phyloP scores from a whole-genome alignment of 352 stramenopile species.

The Phytophthora brassicae region DNA sequence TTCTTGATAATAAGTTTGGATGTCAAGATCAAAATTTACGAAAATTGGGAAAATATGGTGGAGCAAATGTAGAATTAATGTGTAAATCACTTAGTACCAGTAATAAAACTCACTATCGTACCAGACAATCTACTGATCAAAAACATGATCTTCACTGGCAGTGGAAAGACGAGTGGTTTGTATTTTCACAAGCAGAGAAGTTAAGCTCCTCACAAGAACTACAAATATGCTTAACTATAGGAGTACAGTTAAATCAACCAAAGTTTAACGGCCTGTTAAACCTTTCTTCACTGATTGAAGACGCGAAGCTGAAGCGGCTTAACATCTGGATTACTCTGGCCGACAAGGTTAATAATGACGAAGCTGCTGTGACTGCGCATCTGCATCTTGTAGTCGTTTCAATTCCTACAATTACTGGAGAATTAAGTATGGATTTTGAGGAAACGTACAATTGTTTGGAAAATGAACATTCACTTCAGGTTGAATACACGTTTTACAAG shows the following conservation, averaged over 20 bases:
- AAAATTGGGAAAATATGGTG: slow-evolving; percentile 16
- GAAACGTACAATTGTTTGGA: slow-evolving; percentile 21
- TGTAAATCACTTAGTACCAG: neutral
- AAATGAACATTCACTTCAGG: slow-evolving; percentile 3
- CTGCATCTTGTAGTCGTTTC: slow-evolving; percentile 24
- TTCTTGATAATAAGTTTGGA: slow-evolving; percentile 2
- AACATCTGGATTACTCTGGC: slow-evolving; percentile 21
- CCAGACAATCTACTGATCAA: slow-evolving; percentile 15
- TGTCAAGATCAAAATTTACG: slow-evolving; percentile 7
- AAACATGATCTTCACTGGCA: slow-evolving; percentile 17
- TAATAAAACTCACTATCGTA: slow-evolving; percentile 5
- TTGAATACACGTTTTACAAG: slow-evolving; percentile 31
- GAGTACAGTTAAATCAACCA: slow-evolving; percentile 8
- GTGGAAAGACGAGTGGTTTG: slow-evolving; percentile 34
- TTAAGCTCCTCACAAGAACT: slow-evolving; percentile 4
- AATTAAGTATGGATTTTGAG: slow-evolving; percentile 21
- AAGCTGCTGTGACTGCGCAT: slow-evolving; percentile 3
- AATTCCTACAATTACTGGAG: slow-evolving; percentile 20
- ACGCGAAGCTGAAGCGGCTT: slow-evolving; percentile 10
- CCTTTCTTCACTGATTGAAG: slow-evolving; percentile 8
- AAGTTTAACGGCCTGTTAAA: slow-evolving; percentile 5
- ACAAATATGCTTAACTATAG: slow-evolving; percentile 11
- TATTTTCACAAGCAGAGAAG: slow-evolving; percentile 1
- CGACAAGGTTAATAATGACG: neutral
- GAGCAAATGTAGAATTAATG: slow-evolving; percentile 16